Evolutionary conservation across 2,329 filamentous ascomycete species (phyloP).

Genomic region (Scopulariopsis brevicaulis): DNA sequence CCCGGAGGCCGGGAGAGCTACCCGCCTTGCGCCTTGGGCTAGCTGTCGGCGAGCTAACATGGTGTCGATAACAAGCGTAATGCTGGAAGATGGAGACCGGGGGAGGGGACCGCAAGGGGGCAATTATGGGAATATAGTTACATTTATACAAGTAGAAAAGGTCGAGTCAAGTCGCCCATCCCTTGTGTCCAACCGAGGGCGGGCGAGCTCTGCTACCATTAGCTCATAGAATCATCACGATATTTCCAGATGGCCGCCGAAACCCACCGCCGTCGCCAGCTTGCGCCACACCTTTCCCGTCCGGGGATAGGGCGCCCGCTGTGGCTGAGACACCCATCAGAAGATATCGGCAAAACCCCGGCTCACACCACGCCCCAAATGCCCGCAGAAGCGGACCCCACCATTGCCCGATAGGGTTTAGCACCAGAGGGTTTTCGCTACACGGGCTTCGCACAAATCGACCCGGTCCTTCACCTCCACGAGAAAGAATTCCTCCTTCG

Average conservation of each 20-base stretch:
- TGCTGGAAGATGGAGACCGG: neutral
- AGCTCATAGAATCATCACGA: slow-evolving; percentile 4
- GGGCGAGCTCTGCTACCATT: neutral
- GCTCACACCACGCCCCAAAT: neutral
- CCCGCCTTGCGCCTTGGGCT: slow-evolving; percentile 21
- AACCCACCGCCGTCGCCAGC: neutral
- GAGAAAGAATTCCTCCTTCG: slow-evolving; percentile 3
- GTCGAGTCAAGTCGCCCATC: neutral
- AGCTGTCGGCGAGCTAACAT: slow-evolving; percentile 31
- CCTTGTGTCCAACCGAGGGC: neutral
- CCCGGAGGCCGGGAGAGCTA: slow-evolving; percentile 1
- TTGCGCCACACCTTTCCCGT: neutral
- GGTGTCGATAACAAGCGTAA: slow-evolving; percentile 5
- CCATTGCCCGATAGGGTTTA: slow-evolving; percentile 17
- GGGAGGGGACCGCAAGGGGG: neutral
- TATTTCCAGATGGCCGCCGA: neutral
- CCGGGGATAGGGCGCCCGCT: neutral
- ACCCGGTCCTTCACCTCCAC: neutral
- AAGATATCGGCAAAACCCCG: neutral
- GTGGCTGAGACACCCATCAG: neutral
- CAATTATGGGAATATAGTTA: neutral
- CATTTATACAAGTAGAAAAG: neutral
- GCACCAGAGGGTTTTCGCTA: slow-evolving; percentile 26
- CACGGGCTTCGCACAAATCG: slow-evolving; percentile 23
- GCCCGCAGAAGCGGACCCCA: neutral